Evolutionary conservation across 169 alveolate species (phyloP), one percentile per base, ranked within the genome.

Genomic region (Miamiensis avidus): DNA sequence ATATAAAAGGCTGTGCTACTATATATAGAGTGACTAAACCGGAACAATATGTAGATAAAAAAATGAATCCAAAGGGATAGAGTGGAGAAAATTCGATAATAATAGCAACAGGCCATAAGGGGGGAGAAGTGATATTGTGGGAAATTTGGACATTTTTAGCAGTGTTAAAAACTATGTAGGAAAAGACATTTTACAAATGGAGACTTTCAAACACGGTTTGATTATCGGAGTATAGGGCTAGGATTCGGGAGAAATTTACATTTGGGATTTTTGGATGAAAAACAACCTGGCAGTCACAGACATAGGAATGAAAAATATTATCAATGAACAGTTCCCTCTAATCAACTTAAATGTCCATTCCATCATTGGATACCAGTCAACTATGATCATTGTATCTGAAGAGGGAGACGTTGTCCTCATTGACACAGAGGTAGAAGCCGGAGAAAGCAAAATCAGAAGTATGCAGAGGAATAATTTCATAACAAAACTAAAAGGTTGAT

Each of bases 191-290:
- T 81, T 82, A 0, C 34, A 81, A 28, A 82, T 82, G 29, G 74
- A 81, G 0, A 82, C 81, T 31, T 82, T 74, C 74, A 6, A 31
- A 20, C 31, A 29, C 64, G 87, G 87, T 25, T 34, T 82, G 29
- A 82, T 82, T 0, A 75, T 82, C 74, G 87, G 82, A 1, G 75
- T n/a, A 78, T 0, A 81, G 75, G 49, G 87, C 87, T 11, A n/a
- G n/a, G n/a, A n/a, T n/a, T n/a, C n/a, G n/a, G 31, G 76, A 15
- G 34, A 75, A 20, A 82, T 89, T n/a, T 82, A 89, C 72, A n/a
- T 82, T 25, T 93, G 95, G 97, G 94, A 91, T 65, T 74, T 34
- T 28, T 82, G 84, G 32, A 81, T 93, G 6, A 34, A 78, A 29
- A 86, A 89, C 0, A 82, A 89, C 28, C 34, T 82, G 31, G 89